phyloP scores from a whole-genome alignment of 805 yeast species.

The Saccharomyces eubayanus region DNA sequence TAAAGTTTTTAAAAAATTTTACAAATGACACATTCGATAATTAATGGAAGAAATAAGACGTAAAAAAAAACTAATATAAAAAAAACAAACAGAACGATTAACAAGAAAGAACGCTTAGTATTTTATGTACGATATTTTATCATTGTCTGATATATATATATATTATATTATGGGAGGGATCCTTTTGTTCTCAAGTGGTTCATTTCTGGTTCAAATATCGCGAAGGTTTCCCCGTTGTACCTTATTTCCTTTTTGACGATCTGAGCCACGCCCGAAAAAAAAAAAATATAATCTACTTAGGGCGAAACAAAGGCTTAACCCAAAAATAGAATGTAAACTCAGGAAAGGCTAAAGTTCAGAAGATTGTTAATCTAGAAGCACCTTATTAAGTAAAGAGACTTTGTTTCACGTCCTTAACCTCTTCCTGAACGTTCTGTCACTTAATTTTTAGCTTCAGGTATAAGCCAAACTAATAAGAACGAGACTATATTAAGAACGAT shows the following conservation, averaged over 20 bases:
- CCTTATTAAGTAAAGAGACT: not conserved
- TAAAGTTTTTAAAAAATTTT: conserved; percentile 16
- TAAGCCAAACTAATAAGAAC: not conserved
- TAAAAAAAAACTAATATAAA: not conserved
- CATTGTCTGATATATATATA: not conserved
- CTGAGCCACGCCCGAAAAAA: not conserved
- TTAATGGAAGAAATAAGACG: not conserved
- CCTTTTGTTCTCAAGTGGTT: not conserved
- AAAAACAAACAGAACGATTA: not conserved
- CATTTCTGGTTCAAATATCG: not conserved
- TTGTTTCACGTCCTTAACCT: not conserved
- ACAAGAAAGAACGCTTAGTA: not conserved
- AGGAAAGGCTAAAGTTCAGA: not conserved
- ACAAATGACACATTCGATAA: conserved; percentile 17
- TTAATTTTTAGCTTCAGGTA: not conserved
- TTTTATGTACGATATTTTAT: not conserved
- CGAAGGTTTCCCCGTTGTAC: not conserved
- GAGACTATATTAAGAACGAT: not conserved
- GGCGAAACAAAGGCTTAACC: not conserved
- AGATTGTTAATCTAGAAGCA: not conserved
- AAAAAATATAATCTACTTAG: not conserved
- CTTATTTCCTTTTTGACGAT: not conserved
- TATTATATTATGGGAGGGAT: not conserved
- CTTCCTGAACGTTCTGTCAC: not conserved
- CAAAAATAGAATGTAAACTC: not conserved